Percentiles rank a stretch among this genome's conserved stretches.
phyloP scores from a whole-genome alignment of 345 rosid genomes.

The Citrus trifoliata region DNA sequence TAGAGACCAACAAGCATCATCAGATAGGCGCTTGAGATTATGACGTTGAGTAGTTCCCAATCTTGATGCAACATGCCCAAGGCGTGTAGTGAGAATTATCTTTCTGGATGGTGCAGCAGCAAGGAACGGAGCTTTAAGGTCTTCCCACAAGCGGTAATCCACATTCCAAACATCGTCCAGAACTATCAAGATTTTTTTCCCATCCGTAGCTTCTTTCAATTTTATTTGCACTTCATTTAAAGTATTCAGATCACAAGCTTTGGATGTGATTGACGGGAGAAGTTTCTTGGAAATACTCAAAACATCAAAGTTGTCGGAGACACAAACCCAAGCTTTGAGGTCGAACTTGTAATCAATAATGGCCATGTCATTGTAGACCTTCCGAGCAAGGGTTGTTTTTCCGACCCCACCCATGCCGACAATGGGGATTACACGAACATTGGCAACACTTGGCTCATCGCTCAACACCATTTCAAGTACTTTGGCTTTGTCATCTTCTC shows the following conservation, averaged over 20 bases:
- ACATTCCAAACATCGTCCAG: not conserved
- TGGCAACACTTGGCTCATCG: not conserved
- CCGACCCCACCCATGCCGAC: not conserved
- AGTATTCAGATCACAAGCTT: not conserved
- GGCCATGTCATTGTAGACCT: not conserved
- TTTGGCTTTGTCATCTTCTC: not conserved
- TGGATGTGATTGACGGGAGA: not conserved
- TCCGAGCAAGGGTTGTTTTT: not conserved
- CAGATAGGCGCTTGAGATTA: not conserved
- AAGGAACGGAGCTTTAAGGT: not conserved
- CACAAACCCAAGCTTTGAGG: not conserved
- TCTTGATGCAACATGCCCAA: not conserved
- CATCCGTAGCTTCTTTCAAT: not conserved
- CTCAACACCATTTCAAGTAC: not conserved
- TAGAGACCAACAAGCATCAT: conserved; percentile 12
- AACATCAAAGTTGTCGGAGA: not conserved
- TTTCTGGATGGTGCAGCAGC: not conserved
- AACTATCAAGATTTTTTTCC: not conserved
- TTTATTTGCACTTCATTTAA: not conserved
- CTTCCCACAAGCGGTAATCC: not conserved
- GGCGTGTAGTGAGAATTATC: not conserved
- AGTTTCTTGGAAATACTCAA: not conserved
- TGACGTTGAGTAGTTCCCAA: not conserved
- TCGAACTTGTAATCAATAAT: not conserved
- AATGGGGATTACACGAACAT: not conserved